phyloP scores from a whole-genome alignment of 2,329 filamentous ascomycete species.

The Neopestalotiopsis sp. region DNA sequence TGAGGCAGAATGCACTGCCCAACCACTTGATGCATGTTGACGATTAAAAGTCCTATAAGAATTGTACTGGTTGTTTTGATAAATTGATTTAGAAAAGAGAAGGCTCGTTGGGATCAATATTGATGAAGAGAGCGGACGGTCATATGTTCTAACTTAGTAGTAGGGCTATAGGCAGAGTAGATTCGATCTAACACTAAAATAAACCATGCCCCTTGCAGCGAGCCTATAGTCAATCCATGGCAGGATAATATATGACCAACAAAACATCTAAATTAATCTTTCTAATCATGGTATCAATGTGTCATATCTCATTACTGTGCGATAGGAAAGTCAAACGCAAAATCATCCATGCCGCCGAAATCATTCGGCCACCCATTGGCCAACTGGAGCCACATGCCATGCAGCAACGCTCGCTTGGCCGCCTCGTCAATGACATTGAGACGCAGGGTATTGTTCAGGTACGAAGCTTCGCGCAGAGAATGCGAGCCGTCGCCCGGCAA shows the following conservation, averaged over 20 bases:
- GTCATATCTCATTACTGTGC: constrained; percentile 4
- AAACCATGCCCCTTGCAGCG: too few relatives aligned
- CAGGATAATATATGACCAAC: not conserved
- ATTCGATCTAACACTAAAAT: too few relatives aligned
- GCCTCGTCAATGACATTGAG: constrained; percentile 19
- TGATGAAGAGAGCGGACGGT: too few relatives aligned
- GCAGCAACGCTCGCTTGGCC: constrained; percentile 14
- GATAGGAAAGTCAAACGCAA: constrained; percentile 11
- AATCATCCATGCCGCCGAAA: constrained; percentile 17
- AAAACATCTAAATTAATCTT: not conserved
- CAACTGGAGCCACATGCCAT: constrained; percentile 18
- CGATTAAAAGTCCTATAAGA: not conserved
- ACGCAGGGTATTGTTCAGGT: constrained; percentile 15
- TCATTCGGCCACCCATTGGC: constrained; percentile 20
- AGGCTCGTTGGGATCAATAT: too few relatives aligned
- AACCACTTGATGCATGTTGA: not conserved
- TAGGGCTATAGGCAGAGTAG: too few relatives aligned
- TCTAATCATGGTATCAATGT: not conserved
- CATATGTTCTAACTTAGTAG: too few relatives aligned
- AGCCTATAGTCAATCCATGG: too few relatives aligned
- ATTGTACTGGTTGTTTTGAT: not conserved
- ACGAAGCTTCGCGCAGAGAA: constrained; percentile 8
- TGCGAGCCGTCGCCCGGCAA: constrained; percentile 3
- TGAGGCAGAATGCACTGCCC: not conserved
- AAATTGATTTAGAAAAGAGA: too few relatives aligned